Conservation (phyloP, 306 rosid species). For the Ziziphus jujuba region DNA sequence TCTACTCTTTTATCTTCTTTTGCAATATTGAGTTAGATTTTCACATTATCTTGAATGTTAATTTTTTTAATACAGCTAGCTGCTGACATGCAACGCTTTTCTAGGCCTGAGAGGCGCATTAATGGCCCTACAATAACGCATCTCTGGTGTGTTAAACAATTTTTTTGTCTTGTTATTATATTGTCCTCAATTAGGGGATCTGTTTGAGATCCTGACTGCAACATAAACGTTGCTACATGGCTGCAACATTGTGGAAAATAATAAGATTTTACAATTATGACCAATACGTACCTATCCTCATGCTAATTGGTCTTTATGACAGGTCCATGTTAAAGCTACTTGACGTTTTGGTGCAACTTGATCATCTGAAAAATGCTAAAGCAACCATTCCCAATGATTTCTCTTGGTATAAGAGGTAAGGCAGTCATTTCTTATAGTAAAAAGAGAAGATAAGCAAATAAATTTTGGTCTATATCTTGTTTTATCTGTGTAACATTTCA, state of each 20-base stretch:
- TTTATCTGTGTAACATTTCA: background rate
- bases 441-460: no score
- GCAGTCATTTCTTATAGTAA: background rate
- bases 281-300: background rate
- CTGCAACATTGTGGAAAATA: background rate
- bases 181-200: conserved; percentile 5
- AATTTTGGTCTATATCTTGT: background rate
- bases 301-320: conserved; percentile 30
- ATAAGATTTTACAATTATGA: background rate
- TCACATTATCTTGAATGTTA: conserved; percentile 18
- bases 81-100: conserved; percentile 98
- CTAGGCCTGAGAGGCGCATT: conserved; percentile 95
- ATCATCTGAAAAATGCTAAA: conserved; percentile 97
- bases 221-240: background rate
- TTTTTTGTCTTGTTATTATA: background rate
- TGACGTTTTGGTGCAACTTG: conserved; percentile 96
- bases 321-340: conserved; percentile 98
- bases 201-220: conserved; percentile 9
- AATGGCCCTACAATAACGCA: conserved; percentile 97
- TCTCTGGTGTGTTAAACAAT: conserved; percentile 57
- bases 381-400: conserved; percentile 99
- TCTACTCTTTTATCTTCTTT: conserved; percentile 12
- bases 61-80: conserved; percentile 69
- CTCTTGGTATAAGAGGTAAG: conserved; percentile 97
- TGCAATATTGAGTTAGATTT: conserved; percentile 18